Evolutionary conservation across 1,284 basidiomycete genomes (phyloP), one percentile per base, ranked within the genome.

Genomic region (Porphyrellus sp.): DNA sequence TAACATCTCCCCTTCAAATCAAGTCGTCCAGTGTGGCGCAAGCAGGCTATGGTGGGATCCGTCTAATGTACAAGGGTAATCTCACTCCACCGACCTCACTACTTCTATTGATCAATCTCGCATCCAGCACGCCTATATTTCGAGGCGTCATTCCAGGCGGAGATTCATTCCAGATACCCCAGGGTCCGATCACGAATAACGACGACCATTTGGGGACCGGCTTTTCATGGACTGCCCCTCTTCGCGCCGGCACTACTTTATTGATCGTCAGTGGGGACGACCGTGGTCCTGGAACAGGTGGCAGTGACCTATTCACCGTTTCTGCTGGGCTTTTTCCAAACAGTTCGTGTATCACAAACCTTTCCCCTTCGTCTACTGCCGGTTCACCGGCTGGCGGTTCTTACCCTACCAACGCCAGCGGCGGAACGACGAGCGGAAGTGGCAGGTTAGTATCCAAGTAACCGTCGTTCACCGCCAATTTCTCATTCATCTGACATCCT

Each of bases 71-170:
- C 69, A 80, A 67, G 84, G 85, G 86, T 86, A 63, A 45, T 75
- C 62, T 27, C 47, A n/a, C 51, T 33, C 51, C 34, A 2, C 16
- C 8, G 8, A 23, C 18, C 15, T 27, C 39, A 6, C 18, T 34
- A 34, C 43, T 28, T 11, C 12, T 30, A 21, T 40, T 57, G 43
- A 59, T 44, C 4, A 15, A 0, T 23, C 21, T 20, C 18, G 6
- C 13, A 0, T 47, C 35, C 53, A 85, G 85, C 11, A 77, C 64
- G 2, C 76, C 81, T 4, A 76, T 69, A 28, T 86, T 91, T 65
- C 73, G 82, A 37, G 88, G 86, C 9, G 73, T 90, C 38, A 90
- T 91, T 30, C 89, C 89, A 1, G 89, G 87, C 2, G 89, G 89
- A 16, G 71, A 87, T 46, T 86, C 87, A 0, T 90, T 90, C 63